These are phyloP conservation scores for Thermochaetoides thermophila DNA, from an alignment of 495 filamentous ascomycete genomes.

Conservation along the genomic window DNA sequence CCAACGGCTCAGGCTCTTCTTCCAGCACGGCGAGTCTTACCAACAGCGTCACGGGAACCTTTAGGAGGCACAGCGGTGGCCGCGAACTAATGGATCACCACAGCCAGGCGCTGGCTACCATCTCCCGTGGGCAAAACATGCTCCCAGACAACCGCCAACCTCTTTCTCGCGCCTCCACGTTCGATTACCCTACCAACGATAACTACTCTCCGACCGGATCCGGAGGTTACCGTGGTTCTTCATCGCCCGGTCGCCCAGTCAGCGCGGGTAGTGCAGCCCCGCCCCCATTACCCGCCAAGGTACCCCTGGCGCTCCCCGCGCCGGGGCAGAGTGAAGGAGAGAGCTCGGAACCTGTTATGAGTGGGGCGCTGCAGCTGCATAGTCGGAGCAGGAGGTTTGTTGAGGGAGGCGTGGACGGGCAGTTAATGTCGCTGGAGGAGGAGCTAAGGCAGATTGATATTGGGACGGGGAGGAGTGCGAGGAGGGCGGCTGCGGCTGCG, in stretches of 20 bases:
- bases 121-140: slow-evolving; percentile 26
- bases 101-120: background rate
- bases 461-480: slow-evolving; percentile 34
- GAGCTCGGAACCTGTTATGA: too few relatives aligned
- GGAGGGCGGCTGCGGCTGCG: background rate
- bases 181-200: slow-evolving; percentile 20
- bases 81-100: too few relatives aligned
- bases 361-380: slow-evolving; percentile 26
- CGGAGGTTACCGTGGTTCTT: too few relatives aligned
- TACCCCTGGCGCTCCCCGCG: slow-evolving; percentile 37
- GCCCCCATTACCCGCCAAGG: slow-evolving; percentile 63
- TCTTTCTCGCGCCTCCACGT: slow-evolving; percentile 28
- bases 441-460: slow-evolving; percentile 79
- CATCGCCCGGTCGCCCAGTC: too few relatives aligned
- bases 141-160: too few relatives aligned
- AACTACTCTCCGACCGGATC: slow-evolving; percentile 6
- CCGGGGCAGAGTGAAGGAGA: slow-evolving; percentile 3
- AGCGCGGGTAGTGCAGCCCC: slow-evolving; percentile 2
- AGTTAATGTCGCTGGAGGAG: slow-evolving; percentile 48
- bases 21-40: too few relatives aligned
- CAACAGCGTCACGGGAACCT: background rate
- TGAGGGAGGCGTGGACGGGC: slow-evolving; percentile 2
- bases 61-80: background rate
- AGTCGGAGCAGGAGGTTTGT: slow-evolving; percentile 11
- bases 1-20: slow-evolving; percentile 12